Evolutionary conservation across 768 basidiomycete species (phyloP).

Genomic region (Mycena chlorophos): DNA sequence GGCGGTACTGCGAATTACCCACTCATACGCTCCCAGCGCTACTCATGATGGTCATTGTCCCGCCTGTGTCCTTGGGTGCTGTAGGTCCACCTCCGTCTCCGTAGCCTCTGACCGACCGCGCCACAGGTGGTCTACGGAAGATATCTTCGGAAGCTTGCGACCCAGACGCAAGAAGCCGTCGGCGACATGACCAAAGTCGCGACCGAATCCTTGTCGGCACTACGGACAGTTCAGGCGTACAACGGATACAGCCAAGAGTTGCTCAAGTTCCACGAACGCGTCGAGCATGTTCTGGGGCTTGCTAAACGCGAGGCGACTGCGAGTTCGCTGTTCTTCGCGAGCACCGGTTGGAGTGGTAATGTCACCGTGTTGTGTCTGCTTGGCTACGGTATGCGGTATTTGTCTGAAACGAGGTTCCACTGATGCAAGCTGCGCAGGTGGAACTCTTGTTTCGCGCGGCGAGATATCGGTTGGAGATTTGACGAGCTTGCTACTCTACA

Average conservation of each 20-base stretch:
- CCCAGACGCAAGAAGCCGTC: constrained; percentile 89
- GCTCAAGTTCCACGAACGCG: constrained; percentile 67
- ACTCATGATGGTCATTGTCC: constrained; percentile 91
- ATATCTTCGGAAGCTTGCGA: constrained; percentile 89
- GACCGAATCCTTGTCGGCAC: constrained; percentile 83
- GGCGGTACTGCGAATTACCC: not conserved
- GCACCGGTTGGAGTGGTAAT: constrained; percentile 91
- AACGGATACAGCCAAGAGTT: constrained; percentile 82
- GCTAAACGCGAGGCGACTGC: constrained; percentile 88
- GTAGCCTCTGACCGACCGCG: constrained; percentile 2
- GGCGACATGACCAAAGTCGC: constrained; percentile 97
- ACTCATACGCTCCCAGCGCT: constrained; percentile 38
- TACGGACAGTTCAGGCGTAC: constrained; percentile 89
- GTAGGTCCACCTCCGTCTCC: constrained; percentile 40
- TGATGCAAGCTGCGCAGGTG: constrained; percentile 50
- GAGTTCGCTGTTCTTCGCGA: constrained; percentile 90
- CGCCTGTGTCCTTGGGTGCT: constrained; percentile 83
- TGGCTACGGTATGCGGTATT: constrained; percentile 68
- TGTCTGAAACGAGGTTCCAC: not conserved
- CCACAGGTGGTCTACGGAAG: constrained; percentile 92
- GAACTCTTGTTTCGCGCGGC: constrained; percentile 84
- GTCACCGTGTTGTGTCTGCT: constrained; percentile 84
- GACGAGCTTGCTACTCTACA: constrained; percentile 87
- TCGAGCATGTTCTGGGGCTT: constrained; percentile 66
- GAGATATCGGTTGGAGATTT: constrained; percentile 90